Evolutionary conservation across 2,329 filamentous ascomycete genomes (phyloP), one percentile per base, ranked within the genome.

Genomic region (Rachicladosporium sp.): DNA sequence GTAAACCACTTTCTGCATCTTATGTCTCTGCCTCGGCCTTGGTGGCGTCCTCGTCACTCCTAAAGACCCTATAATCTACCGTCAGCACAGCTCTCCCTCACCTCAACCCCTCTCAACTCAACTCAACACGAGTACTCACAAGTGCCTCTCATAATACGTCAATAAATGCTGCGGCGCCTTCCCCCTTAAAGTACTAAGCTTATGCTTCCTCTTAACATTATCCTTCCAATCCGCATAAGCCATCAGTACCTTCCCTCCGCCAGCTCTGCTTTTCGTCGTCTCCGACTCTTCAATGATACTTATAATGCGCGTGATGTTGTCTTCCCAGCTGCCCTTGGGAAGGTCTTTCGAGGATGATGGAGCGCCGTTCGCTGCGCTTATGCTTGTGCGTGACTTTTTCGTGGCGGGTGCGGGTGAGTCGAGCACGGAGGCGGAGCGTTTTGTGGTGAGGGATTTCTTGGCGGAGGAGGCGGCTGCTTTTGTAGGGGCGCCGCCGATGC

Each of bases 171-270:
- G 83, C 0, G 84, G 84, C 49, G 82, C 87, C 50, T 85, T 79
- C 52, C 77, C 71, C 51, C 88, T 83, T 6, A 87, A 71, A 10
- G 78, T 69, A 12, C 68, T 59, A 10, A 83, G 76, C 7, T 75
- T 70, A 51, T 89, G 83, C 53, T 82, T 78, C 1, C 81, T 83
- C 65, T 85, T 87, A 35, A 74, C 67, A 23, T 15, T 32, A 6
- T 76, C 77, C 50, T 77, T 79, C 83, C 84, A 89, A 9, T 76
- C 74, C 27, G 88, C 62, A 49, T 80, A 85, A 1, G 82, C 81
- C 27, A 76, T 69, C 10, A 84, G 65, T 43, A 70, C 72, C 3
- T 64, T 66, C 19, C 71, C 65, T 23, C 50, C 44, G 54, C 57
- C 8, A 55, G 59, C 27, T 30, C 37, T 44, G 38, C 53, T 55